These are phyloP conservation scores for Phytophthora quininea DNA, from an alignment of 352 stramenopile genomes.

Conservation along the genomic window DNA sequence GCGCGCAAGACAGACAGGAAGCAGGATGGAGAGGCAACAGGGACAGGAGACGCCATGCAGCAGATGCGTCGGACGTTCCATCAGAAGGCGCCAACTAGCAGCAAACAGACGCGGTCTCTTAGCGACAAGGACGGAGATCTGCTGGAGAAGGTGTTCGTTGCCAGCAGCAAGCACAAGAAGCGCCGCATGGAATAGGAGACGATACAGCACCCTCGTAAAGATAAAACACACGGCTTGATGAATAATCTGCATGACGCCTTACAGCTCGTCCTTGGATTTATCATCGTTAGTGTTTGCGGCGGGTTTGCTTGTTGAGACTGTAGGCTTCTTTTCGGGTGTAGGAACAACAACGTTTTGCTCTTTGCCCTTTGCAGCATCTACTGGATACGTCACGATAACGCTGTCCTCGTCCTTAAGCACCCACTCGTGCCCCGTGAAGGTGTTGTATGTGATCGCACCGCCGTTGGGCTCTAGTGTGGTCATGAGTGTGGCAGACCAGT, in stretches of 20 bases:
- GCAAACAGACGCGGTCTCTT: constrained; percentile 70
- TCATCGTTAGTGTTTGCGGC: constrained; percentile 6
- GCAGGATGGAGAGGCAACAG: constrained; percentile 4
- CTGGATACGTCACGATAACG: constrained; percentile 60
- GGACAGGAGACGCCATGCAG: constrained; percentile 29
- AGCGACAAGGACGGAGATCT: constrained; percentile 37
- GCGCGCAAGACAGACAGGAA: constrained; percentile 67
- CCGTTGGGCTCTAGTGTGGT: constrained; percentile 54
- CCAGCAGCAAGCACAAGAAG: constrained; percentile 63
- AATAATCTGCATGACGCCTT: constrained; percentile 8
- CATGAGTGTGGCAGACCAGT: constrained; percentile 78
- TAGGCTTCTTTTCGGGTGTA: constrained; percentile 12
- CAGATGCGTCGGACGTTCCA: constrained; percentile 79
- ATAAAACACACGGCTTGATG: constrained; percentile 31
- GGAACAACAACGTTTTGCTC: constrained; percentile 58
- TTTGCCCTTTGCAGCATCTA: constrained; percentile 49
- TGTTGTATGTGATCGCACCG: constrained; percentile 58
- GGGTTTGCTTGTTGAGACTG: constrained; percentile 10
- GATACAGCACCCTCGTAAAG: constrained; percentile 16
- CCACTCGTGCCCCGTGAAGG: constrained; percentile 75
- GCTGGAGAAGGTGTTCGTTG: constrained; percentile 73
- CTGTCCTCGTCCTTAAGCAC: constrained; percentile 57
- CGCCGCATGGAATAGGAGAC: constrained; percentile 39
- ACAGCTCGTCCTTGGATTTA: constrained; percentile 56
- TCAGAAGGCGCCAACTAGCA: constrained; percentile 74